Percentiles rank a stretch among this genome's conserved stretches.
These are phyloP conservation scores for Colletotrichum sublineola DNA, from an alignment of 2,329 filamentous ascomycete genomes.

Conservation along the genomic window DNA sequence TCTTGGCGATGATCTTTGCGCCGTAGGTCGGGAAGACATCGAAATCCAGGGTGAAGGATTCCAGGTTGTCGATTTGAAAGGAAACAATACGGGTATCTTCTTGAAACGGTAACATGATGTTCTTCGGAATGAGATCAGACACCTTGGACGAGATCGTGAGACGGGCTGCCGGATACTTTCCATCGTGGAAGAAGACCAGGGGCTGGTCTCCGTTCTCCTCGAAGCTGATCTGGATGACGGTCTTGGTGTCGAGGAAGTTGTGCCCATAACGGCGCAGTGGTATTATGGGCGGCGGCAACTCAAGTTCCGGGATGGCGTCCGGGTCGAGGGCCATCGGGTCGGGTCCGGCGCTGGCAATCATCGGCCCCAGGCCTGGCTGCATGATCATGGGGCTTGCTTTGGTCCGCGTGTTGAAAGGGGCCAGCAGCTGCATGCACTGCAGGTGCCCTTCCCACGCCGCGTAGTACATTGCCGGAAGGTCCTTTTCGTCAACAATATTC, in stretches of 20 bases:
- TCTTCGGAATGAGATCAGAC: constrained; percentile 95
- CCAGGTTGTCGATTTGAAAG: constrained; percentile 95
- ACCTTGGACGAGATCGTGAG: constrained; percentile 97
- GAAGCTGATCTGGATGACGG: constrained; percentile 93
- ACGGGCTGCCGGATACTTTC: constrained; percentile 94
- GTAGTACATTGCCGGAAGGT: constrained; percentile 95
- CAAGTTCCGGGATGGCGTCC: constrained; percentile 92
- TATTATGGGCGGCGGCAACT: constrained; percentile 95
- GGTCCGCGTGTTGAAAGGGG: constrained; percentile 65
- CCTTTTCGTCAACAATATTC: constrained; percentile 90
- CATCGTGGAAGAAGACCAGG: constrained; percentile 95
- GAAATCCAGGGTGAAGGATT: constrained; percentile 94
- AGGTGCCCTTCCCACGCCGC: constrained; percentile 98
- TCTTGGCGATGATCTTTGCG: constrained; percentile 96
- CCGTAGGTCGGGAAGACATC: constrained; percentile 98
- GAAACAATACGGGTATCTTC: constrained; percentile 94
- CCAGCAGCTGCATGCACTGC: constrained; percentile 91
- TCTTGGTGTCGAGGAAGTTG: constrained; percentile 98
- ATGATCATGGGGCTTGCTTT: constrained; percentile 59
- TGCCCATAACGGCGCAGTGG: constrained; percentile 94
- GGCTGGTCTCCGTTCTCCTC: constrained; percentile 81
- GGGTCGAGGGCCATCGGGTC: constrained; percentile 78
- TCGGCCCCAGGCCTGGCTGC: constrained; percentile 58
- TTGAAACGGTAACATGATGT: constrained; percentile 94
- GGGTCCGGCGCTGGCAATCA: constrained; percentile 64